Base-by-base conservation (phyloP, 2,329 filamentous ascomycete genomes). In the Pseudogymnoascus pannorum region DNA sequence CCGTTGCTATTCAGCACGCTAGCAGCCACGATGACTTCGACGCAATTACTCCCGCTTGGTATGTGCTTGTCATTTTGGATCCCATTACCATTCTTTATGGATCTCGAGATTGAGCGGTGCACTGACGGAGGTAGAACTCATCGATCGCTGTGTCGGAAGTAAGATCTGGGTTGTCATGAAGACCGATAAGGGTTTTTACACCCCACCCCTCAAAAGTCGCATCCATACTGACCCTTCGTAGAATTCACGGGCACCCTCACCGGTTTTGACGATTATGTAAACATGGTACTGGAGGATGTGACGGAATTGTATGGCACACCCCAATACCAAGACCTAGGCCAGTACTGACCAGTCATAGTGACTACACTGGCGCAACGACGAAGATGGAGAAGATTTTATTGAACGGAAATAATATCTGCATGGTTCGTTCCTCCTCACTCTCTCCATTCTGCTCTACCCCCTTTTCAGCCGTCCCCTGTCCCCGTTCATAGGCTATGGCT, bases 81-180 rank as follows among this genome's bases (percentile, higher is more conserved):
- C 68, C 11, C 64, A 67, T 60, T 61, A 18, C 33, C 31, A 26
- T 20, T 51, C n/a, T 22, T 48, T 26, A 26, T 18, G 42, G 5
- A 48, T 51, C 14, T 5, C n/a, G 22, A 8, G 24, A 51, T 29
- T 2, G 44, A 29, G 22, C 44, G 7, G 42, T 14, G 7, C 22
- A n/a, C 44, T 51, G n/a, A 29, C 44, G 2, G 4, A 29, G 31
- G 51, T 72, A 96, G 94, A 99, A 77, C 86, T 99, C 73, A 97
- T 99, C 75, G 94, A 99, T 80, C 97, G 97, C 77, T 99, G 94
- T 74, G 92, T 99, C 67, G 94, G 94, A 64, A 97, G 92, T 60
- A 89, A 88, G 70, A 97, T 99, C 75, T 97, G 93, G 92, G 92
- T 99, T 66, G 86, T 99, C 70, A 99, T 99, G 94, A 99, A 99